phyloP scores from a whole-genome alignment of 345 rosid genomes.

The Linum lewisii region DNA sequence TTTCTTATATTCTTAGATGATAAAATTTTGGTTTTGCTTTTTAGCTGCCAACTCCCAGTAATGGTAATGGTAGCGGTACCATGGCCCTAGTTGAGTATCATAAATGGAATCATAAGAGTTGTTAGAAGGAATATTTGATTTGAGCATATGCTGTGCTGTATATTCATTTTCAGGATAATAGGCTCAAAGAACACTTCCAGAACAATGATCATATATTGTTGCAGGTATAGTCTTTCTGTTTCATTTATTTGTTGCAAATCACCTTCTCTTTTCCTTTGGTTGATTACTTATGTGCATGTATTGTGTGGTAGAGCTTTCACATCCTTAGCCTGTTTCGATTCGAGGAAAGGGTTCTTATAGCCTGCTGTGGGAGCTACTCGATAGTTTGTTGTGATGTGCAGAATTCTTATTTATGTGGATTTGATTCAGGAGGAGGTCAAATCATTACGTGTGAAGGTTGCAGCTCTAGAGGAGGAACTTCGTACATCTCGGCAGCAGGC shows the following conservation, averaged over 20 bases:
- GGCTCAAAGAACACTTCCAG: slow-evolving; percentile 40
- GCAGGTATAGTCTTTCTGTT: slow-evolving; percentile 38
- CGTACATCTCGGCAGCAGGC: slow-evolving; percentile 63
- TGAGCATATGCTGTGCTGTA: background rate
- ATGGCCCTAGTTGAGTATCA: background rate
- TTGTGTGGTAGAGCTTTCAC: background rate
- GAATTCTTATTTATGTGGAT: slow-evolving; percentile 11
- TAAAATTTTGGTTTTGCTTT: background rate
- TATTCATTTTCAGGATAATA: slow-evolving; percentile 40
- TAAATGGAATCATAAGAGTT: background rate
- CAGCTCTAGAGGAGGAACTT: slow-evolving; percentile 70
- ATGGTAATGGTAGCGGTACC: background rate
- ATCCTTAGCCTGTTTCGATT: background rate
- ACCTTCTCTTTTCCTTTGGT: background rate
- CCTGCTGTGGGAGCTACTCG: background rate
- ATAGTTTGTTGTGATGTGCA: slow-evolving; percentile 2
- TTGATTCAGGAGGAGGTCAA: slow-evolving; percentile 59
- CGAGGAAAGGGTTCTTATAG: background rate
- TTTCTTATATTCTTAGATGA: background rate
- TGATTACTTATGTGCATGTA: background rate
- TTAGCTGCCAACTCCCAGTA: background rate
- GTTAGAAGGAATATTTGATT: background rate
- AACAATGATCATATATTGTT: slow-evolving; percentile 35
- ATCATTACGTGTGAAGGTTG: slow-evolving; percentile 56
- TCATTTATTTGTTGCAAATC: no score